A percentile compares a stretch with the other conserved stretches of the same genome.
phyloP scores from a whole-genome alignment of 257 asterid genomes.

The Nicotiana knightiana region DNA sequence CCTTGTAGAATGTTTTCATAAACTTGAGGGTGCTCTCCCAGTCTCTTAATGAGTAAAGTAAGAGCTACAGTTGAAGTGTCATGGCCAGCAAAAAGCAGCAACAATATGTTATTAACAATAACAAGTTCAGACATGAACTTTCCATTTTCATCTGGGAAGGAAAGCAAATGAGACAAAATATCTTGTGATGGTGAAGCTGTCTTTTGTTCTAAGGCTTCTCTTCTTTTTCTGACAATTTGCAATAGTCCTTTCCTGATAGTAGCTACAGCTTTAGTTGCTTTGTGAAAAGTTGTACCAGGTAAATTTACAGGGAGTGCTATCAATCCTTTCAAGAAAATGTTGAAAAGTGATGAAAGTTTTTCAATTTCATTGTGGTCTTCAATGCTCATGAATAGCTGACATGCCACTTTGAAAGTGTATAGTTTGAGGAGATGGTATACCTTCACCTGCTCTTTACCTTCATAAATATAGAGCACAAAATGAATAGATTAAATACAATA shows the following conservation, averaged over 20 bases:
- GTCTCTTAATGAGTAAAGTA: conserved; percentile 50
- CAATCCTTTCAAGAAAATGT: conserved; percentile 51
- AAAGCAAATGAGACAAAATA: conserved; percentile 65
- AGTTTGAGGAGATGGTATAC: conserved; percentile 43
- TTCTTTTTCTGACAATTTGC: conserved; percentile 45
- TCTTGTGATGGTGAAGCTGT: conserved; percentile 43
- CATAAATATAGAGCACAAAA: background rate
- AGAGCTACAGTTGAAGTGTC: conserved; percentile 66
- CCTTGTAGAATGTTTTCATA: conserved; percentile 55
- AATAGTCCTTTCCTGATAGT: conserved; percentile 38
- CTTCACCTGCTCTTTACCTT: conserved; percentile 48
- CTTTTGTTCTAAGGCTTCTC: conserved; percentile 30
- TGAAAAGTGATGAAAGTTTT: conserved; percentile 44
- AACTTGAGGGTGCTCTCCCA: conserved; percentile 55
- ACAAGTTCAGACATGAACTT: conserved; percentile 55
- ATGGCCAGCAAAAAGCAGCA: conserved; percentile 76
- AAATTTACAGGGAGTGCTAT: conserved; percentile 50
- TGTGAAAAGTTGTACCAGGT: conserved; percentile 58
- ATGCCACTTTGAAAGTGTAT: conserved; percentile 72
- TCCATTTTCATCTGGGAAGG: conserved; percentile 49
- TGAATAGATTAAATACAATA: background rate
- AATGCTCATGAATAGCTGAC: conserved; percentile 73
- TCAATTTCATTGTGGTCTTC: conserved; percentile 46
- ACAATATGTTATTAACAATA: conserved; percentile 55
- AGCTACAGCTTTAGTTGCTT: conserved; percentile 42